Evolutionary conservation across 2,329 filamentous ascomycete species (phyloP).

Genomic region (Colletotrichum gloeosporioides): DNA sequence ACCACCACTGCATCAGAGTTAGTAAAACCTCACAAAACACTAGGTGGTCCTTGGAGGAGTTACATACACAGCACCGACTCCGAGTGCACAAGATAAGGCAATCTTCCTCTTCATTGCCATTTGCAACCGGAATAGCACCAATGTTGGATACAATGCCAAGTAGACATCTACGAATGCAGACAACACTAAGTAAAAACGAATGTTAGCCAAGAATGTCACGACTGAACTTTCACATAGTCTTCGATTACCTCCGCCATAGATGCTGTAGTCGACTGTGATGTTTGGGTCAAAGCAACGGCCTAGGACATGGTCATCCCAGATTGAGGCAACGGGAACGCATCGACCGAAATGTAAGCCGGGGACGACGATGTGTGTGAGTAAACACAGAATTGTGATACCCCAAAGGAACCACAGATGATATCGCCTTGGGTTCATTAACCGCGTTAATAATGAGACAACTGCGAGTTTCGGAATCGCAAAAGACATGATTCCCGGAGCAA

Average conservation of each 20-base stretch:
- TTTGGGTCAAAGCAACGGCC: slow-evolving; percentile 38
- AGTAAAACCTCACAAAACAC: not conserved
- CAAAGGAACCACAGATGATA: slow-evolving; percentile 40
- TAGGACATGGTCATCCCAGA: slow-evolving; percentile 41
- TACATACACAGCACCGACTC: slow-evolving; percentile 41
- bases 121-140: slow-evolving; percentile 40
- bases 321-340: slow-evolving; percentile 41
- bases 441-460: slow-evolving; percentile 40
- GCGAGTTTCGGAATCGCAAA: slow-evolving; percentile 47
- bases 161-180: slow-evolving; percentile 45
- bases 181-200: slow-evolving; percentile 24
- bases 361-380: slow-evolving; percentile 39
- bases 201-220: not conserved
- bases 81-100: slow-evolving; percentile 39
- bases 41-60: not conserved
- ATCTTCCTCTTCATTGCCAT: slow-evolving; percentile 46
- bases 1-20: slow-evolving; percentile 8
- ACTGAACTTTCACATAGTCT: rapidly evolving
- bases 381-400: slow-evolving; percentile 35
- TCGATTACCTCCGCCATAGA: not conserved
- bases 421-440: slow-evolving; percentile 40
- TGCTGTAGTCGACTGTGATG: slow-evolving; percentile 39
- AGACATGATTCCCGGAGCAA: slow-evolving; percentile 41
- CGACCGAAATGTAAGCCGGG: slow-evolving; percentile 41
- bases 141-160: slow-evolving; percentile 44